Evolutionary conservation across 2,329 filamentous ascomycete genomes (phyloP), one percentile per base, ranked within the genome.

Genomic region (Ceratocystis harringtonii): DNA sequence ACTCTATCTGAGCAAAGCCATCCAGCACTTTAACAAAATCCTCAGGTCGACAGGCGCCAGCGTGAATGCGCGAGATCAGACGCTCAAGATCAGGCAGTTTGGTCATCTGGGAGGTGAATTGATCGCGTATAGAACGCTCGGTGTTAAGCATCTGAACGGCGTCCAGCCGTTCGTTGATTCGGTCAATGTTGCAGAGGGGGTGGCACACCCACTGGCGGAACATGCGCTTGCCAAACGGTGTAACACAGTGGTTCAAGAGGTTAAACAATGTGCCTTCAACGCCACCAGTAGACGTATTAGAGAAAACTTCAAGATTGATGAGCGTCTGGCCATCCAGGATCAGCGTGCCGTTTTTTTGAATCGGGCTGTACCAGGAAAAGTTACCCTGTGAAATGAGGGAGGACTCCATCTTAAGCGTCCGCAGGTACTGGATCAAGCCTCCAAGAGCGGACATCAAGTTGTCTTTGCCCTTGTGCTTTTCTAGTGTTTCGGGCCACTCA

Each of bases 131-230:
- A 28, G 81, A 85, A 0, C 83, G 81, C 72, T 97, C 90, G 0
- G 88, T 86, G 70, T 96, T 96, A 52, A 99, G 79, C 71, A 92
- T 86, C 71, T 97, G 94, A 3, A 99, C 91, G 4, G 94, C 94
- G 76, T 99, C 92, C 10, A 99, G 79, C 5, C 94, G 85, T 69
- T 95, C 91, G 71, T 97, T 96, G 78, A 99, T 96, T 72, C 88
- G 91, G 45, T 80, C 77, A 5, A 89, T 86, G 75, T 96, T 88
- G 73, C 91, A 90, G 15, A 99, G 79, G 1, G 94, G 94, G 74
- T 99, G 94, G 71, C 92, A 97, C 2, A 99, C 88, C 94, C 94
- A 99, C 74, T 96, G 91, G 65, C 92, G 88, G 74, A 99, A 91
- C 74, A 96, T 84, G 10, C 94, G 88, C 76, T 99, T 99, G 66